Percentiles rank a stretch among this genome's conserved stretches.
phyloP scores from a whole-genome alignment of 2,329 filamentous ascomycete species.

The Neodidymelliopsis sp. region DNA sequence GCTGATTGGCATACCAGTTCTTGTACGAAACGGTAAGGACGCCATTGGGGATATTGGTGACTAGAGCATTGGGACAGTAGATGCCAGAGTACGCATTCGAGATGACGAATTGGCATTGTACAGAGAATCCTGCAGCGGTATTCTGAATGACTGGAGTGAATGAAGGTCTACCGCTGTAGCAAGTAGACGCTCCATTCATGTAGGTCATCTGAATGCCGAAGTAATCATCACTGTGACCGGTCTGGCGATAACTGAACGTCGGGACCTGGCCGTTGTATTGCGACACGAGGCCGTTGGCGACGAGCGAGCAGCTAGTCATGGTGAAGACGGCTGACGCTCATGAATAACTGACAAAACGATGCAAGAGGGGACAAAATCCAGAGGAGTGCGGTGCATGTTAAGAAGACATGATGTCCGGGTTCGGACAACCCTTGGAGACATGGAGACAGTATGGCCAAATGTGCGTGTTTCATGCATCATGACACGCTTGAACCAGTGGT shows the following conservation, averaged over 20 bases:
- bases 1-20: not conserved
- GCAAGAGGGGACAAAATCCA: not conserved
- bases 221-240: slow-evolving; percentile 1
- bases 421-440: not conserved
- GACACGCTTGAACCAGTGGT: not conserved
- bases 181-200: slow-evolving; percentile 3
- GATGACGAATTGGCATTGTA: not conserved
- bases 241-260: slow-evolving; percentile 9
- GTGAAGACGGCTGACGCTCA: not conserved
- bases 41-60: slow-evolving; percentile 10
- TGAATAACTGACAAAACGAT: slow-evolving; percentile 1
- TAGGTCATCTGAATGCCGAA: slow-evolving; percentile 13
- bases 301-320: slow-evolving; percentile 13
- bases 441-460: not conserved
- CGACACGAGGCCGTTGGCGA: slow-evolving; percentile 6
- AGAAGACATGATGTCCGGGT: not conserved
- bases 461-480: not conserved
- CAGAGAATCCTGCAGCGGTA: not conserved
- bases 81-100: slow-evolving; percentile 1
- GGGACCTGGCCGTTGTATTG: not conserved
- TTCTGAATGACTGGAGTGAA: slow-evolving; percentile 11
- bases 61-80: not conserved
- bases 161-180: not conserved
- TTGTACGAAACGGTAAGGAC: slow-evolving; percentile 11
- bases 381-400: not conserved